Evolutionary conservation across 2,329 filamentous ascomycete species (phyloP), one percentile per base, ranked within the genome.

Genomic region (Massarina eburnea): DNA sequence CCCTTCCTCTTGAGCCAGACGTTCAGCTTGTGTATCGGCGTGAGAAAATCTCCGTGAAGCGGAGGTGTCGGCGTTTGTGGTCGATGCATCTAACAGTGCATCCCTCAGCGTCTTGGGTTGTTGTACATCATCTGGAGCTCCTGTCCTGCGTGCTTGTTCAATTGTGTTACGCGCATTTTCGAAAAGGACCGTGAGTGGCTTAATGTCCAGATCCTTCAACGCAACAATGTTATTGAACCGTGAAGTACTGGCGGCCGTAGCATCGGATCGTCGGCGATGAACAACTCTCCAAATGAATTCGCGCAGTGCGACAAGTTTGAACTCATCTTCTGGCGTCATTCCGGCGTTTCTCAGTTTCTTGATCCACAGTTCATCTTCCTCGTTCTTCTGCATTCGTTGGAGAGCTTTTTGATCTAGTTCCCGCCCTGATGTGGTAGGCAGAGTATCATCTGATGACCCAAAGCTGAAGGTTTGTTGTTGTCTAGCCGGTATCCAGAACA

Each of bases 301-400:
- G 46, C 89, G 80, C 9, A 99, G 76, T 4, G 85, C 88, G 27
- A 97, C 75, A 2, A 99, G 74, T 68, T 99, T 97, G 63, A 88
- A 82, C 55, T 99, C 94, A 57, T 99, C 92, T 35, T 96, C 91
- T 1, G 78, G 64, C 1, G 79, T 76, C 75, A 99, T 83, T 0
- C 94, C 94, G 33, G 95, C 82, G 53, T 89, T 95, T 40, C 88
- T 83, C 38, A 99, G 73, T 53, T 90, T 87, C 12, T 81, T 78
- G n/a, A 99, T 75, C 91, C 94, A 97, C 56, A 91, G 83, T 51
- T 96, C 91, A 63, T 99, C 94, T 67, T 97, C 92, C 8, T 95
- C 91, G 55, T 91, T 96, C 62, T 84, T 91, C 1, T 80, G 73
- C 3, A 88, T 73, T 55, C 82, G 83, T 52, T 76, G 79, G 21